Percentiles rank a stretch among this genome's conserved stretches.
These are phyloP conservation scores for Falciphora oryzae DNA, from an alignment of 2,329 filamentous ascomycete genomes.

Conservation along the genomic window DNA sequence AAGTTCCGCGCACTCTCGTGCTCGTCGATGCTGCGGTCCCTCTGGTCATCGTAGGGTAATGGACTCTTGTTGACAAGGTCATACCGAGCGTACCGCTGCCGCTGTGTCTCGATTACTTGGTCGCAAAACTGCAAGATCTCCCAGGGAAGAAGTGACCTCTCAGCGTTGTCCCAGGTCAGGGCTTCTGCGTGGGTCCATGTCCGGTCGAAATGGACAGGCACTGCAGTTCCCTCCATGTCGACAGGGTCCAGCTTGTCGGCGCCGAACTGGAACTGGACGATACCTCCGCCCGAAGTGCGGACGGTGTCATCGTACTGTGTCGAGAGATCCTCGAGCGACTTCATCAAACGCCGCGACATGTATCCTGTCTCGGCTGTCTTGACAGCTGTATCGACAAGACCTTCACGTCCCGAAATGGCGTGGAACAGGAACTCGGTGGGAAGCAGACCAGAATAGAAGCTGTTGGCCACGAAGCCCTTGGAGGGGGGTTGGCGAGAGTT, in stretches of 20 bases:
- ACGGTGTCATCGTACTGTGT: constrained; percentile 94
- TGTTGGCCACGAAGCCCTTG: constrained; percentile 95
- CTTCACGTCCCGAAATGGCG: constrained; percentile 96
- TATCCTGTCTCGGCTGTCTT: constrained; percentile 99
- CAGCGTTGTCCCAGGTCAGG: constrained; percentile 72
- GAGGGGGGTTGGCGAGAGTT: constrained; percentile 86
- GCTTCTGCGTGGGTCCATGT: constrained; percentile 80
- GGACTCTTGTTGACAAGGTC: constrained; percentile 55
- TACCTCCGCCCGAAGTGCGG: constrained; percentile 77
- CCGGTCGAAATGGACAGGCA: constrained; percentile 85
- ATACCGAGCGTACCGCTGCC: constrained; percentile 55
- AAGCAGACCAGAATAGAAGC: constrained; percentile 87
- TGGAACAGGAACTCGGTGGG: constrained; percentile 97
- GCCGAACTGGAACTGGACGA: constrained; percentile 97
- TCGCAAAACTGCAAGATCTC: constrained; percentile 68
- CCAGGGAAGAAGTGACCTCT: constrained; percentile 64
- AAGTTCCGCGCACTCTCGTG: constrained; percentile 80
- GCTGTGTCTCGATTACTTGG: constrained; percentile 61
- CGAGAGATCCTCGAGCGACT: constrained; percentile 90
- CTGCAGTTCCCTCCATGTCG: constrained; percentile 93
- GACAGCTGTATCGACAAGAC: constrained; percentile 96
- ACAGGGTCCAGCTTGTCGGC: constrained; percentile 93
- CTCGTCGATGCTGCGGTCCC: constrained; percentile 65
- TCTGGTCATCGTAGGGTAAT: constrained; percentile 65
- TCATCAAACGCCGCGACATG: constrained; percentile 98